These are phyloP conservation scores for Fusarium coffeatum DNA, from an alignment of 2,329 filamentous ascomycete species.

Conservation along the genomic window DNA sequence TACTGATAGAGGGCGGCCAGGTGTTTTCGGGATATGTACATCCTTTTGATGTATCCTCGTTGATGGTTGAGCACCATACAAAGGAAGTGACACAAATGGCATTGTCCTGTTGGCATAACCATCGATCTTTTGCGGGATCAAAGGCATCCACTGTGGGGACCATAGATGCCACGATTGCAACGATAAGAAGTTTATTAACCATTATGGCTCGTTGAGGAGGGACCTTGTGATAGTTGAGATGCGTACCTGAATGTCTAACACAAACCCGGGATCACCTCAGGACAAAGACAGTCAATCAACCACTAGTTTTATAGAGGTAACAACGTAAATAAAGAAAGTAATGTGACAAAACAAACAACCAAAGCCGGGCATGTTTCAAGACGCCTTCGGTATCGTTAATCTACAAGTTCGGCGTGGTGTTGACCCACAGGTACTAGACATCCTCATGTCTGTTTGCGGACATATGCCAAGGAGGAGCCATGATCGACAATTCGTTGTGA, in stretches of 20 bases:
- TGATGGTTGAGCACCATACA: slow-evolving; percentile 32
- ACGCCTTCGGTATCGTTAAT: slow-evolving; percentile 6
- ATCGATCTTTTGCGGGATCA: slow-evolving; percentile 23
- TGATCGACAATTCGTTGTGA: not conserved
- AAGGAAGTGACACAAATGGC: slow-evolving; percentile 37
- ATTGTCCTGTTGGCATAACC: slow-evolving; percentile 28
- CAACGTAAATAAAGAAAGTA: not conserved
- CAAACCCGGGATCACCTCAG: not conserved
- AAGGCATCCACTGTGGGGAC: slow-evolving; percentile 4
- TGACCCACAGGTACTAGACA: not conserved
- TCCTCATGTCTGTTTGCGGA: slow-evolving; percentile 14
- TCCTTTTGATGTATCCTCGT: slow-evolving; percentile 21
- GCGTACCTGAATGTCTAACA: not conserved
- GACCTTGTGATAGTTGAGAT: not conserved
- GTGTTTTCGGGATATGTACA: slow-evolving; percentile 22
- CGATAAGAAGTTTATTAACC: slow-evolving; percentile 8
- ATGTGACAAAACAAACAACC: slow-evolving; percentile 6
- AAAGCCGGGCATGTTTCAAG: not conserved
- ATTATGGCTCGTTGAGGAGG: not conserved
- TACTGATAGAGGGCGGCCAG: slow-evolving; percentile 9
- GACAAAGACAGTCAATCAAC: not conserved
- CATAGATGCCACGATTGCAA: not conserved
- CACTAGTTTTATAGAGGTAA: not conserved
- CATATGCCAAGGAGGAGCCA: not conserved
- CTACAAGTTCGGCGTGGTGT: slow-evolving; percentile 3